Conservation (phyloP, 208 protist species). For the Leishmania arabica region DNA sequence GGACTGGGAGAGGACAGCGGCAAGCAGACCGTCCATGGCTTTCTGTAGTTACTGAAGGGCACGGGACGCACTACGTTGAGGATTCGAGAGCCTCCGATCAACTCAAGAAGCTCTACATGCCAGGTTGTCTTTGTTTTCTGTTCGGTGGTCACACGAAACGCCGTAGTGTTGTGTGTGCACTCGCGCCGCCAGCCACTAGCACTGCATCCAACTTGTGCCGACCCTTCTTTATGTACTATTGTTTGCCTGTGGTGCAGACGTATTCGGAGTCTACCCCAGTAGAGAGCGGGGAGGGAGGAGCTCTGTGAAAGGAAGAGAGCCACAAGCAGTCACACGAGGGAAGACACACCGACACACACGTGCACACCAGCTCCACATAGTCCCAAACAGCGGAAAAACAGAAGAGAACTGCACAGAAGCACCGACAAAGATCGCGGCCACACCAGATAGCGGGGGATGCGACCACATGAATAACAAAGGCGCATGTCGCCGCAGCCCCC, state of each 20-base stretch:
- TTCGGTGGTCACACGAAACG: not conserved
- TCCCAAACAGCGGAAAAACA: not conserved
- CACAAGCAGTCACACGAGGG: not conserved
- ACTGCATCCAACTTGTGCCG: not conserved
- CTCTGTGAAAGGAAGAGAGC: not conserved
- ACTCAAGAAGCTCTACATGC: not conserved
- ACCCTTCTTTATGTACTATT: not conserved
- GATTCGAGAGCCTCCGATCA: not conserved
- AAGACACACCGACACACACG: not conserved
- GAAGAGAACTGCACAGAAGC: not conserved
- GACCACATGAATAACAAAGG: not conserved
- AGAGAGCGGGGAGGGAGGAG: not conserved
- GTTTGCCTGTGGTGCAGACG: not conserved
- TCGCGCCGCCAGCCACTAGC: not conserved
- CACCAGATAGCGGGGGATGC: not conserved
- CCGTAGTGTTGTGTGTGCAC: not conserved
- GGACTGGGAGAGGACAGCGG: not conserved
- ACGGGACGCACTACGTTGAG: not conserved
- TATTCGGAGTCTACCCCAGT: not conserved
- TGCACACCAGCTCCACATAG: too few relatives aligned
- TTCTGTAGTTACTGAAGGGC: not conserved
- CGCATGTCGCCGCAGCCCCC: not conserved
- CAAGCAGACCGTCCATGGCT: not conserved
- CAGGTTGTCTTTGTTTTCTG: not conserved
- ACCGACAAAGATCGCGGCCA: not conserved